Percentiles rank a stretch among this genome's conserved stretches.
Conservation (phyloP, 1,284 basidiomycete species). For the Ustilago lituana region DNA sequence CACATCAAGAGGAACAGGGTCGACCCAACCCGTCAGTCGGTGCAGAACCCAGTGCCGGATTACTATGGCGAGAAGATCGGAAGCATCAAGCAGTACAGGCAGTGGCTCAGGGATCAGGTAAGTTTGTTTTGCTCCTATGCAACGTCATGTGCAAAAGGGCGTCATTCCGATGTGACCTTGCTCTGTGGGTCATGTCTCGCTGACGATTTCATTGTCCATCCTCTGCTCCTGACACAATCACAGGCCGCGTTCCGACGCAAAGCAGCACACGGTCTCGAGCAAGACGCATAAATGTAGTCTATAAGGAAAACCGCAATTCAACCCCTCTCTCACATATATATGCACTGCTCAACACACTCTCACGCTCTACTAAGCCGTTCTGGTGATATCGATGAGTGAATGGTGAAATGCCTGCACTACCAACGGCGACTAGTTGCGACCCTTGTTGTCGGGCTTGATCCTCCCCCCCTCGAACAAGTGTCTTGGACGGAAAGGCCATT, state of each 20-base stretch:
- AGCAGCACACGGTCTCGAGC: slow-evolving; percentile 58
- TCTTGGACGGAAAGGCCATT: slow-evolving; percentile 64
- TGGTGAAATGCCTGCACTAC: neutral
- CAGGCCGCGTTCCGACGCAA: slow-evolving; percentile 59
- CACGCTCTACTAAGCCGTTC: too few relatives aligned
- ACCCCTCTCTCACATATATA: neutral
- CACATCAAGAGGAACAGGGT: slow-evolving; percentile 59
- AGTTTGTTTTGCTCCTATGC: too few relatives aligned
- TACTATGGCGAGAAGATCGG: slow-evolving; percentile 66
- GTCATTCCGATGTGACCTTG: too few relatives aligned
- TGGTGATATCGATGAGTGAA: neutral
- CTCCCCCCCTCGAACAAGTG: slow-evolving; percentile 55
- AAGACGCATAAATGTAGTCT: slow-evolving; percentile 28
- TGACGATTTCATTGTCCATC: neutral
- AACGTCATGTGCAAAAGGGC: too few relatives aligned
- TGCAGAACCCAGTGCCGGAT: slow-evolving; percentile 65
- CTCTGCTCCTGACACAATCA: neutral
- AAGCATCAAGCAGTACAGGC: slow-evolving; percentile 59
- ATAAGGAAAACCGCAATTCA: neutral
- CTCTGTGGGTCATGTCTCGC: too few relatives aligned
- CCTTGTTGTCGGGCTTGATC: slow-evolving; percentile 33
- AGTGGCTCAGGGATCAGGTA: slow-evolving; percentile 64
- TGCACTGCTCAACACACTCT: neutral
- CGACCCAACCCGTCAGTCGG: slow-evolving; percentile 58
- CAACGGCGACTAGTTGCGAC: slow-evolving; percentile 9